Percentiles rank a stretch among this genome's conserved stretches.
phyloP scores from a whole-genome alignment of 805 yeast genomes.

The Jamesozyma rosinii region DNA sequence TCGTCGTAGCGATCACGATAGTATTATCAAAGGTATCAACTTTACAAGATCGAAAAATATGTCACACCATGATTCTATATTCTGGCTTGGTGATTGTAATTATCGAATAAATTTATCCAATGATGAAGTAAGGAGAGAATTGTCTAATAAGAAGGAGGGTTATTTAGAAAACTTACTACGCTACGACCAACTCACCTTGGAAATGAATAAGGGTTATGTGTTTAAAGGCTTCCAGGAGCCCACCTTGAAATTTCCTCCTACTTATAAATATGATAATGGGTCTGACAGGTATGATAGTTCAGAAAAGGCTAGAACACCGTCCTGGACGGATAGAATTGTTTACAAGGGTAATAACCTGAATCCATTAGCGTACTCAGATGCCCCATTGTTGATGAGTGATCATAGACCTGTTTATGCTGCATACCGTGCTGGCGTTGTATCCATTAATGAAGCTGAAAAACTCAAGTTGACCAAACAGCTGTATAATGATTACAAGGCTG shows the following conservation, averaged over 20 bases:
- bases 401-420: conserved; percentile 90
- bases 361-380: conserved; percentile 62
- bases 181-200: conserved; percentile 70
- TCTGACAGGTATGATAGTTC: conserved; percentile 75
- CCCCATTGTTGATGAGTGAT: conserved; percentile 63
- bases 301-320: conserved; percentile 86
- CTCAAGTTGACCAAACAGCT: conserved; percentile 47
- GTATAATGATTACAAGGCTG: conserved; percentile 45
- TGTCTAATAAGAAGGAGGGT: conserved; percentile 37
- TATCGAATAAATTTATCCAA: conserved; percentile 66
- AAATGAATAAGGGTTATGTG: conserved; percentile 62
- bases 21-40: conserved; percentile 64
- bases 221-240: conserved; percentile 72
- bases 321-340: conserved; percentile 91
- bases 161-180: conserved; percentile 40
- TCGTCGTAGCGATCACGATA: conserved; percentile 73
- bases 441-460: conserved; percentile 58
- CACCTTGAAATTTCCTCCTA: conserved; percentile 71
- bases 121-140: conserved; percentile 57
- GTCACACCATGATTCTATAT: conserved; percentile 72
- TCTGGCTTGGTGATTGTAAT: conserved; percentile 95
- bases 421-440: conserved; percentile 54
- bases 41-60: conserved; percentile 72
- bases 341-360: conserved; percentile 48
- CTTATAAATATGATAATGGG: conserved; percentile 86